Conservation (phyloP, 2,329 filamentous ascomycete genomes). For the Calonectria hawksworthii region DNA sequence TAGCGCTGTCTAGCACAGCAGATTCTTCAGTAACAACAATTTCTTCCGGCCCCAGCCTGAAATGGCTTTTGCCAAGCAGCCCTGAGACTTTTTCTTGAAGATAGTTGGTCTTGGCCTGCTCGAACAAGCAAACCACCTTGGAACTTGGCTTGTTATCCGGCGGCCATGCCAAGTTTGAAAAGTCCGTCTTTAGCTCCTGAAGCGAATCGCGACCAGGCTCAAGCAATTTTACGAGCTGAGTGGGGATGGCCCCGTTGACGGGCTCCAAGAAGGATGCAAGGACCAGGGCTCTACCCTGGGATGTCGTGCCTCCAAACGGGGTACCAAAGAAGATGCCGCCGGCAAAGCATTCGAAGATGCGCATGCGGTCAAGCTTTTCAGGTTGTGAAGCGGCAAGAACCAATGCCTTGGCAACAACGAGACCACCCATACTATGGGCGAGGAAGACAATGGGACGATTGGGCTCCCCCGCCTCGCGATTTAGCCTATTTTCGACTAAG, state of each 20-base stretch:
- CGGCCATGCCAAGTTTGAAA: slow-evolving; percentile 17
- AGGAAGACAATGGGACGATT: slow-evolving; percentile 22
- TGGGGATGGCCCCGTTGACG: slow-evolving; percentile 22
- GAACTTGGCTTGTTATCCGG: slow-evolving; percentile 18
- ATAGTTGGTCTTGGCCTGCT: slow-evolving; percentile 26
- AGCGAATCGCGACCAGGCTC: slow-evolving; percentile 20
- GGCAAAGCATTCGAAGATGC: slow-evolving; percentile 23
- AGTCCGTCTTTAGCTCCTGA: slow-evolving; percentile 19
- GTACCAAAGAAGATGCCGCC: slow-evolving; percentile 26
- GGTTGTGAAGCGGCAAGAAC: slow-evolving; percentile 19
- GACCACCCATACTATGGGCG: slow-evolving; percentile 24
- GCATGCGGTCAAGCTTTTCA: slow-evolving; percentile 24
- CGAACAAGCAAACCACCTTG: slow-evolving; percentile 16
- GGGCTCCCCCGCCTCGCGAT: slow-evolving; percentile 8
- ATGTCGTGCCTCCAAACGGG: slow-evolving; percentile 20
- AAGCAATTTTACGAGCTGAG: slow-evolving; percentile 21
- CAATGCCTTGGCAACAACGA: slow-evolving; percentile 24
- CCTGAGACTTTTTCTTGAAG: slow-evolving; percentile 21
- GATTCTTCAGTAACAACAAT: slow-evolving; percentile 23
- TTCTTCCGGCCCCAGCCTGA: slow-evolving; percentile 24
- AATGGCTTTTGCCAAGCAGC: slow-evolving; percentile 14
- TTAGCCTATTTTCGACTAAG: slow-evolving; percentile 17
- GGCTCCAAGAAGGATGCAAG: slow-evolving; percentile 18
- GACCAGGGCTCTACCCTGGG: slow-evolving; percentile 18
- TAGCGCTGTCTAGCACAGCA: slow-evolving; percentile 13